Evolutionary conservation across 441 rosid species (phyloP).

Genomic region (Kokia cookei): DNA sequence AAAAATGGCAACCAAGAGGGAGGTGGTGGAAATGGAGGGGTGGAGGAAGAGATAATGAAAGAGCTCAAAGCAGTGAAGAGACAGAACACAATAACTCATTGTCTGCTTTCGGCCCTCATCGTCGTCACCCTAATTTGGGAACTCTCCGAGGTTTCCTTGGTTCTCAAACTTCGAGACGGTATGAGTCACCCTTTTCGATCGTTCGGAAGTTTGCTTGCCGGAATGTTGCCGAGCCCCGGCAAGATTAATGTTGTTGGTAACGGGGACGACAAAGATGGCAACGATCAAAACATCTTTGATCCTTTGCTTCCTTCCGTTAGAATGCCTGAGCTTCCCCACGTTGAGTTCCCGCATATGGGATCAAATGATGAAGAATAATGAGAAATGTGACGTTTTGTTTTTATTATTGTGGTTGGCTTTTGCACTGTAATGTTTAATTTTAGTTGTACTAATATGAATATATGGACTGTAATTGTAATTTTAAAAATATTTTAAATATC

Average conservation of each 20-base stretch:
- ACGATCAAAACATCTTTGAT: not conserved
- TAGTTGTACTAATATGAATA: no score
- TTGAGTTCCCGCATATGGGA: slow-evolving; percentile 27
- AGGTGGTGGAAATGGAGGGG: not conserved
- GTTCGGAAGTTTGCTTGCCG: slow-evolving; percentile 28
- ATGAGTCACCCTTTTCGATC: slow-evolving; percentile 58
- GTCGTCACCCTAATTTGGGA: slow-evolving; percentile 72
- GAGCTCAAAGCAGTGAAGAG: slow-evolving; percentile 54
- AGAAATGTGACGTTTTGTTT: no score
- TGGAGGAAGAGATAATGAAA: slow-evolving; percentile 40
- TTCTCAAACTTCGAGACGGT: slow-evolving; percentile 48
- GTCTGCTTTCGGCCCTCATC: slow-evolving; percentile 64
- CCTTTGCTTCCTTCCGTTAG: slow-evolving; percentile 21
- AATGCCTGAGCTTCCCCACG: slow-evolving; percentile 40
- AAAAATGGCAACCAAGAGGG: not conserved
- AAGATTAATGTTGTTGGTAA: slow-evolving; percentile 1
- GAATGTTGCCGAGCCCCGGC: slow-evolving; percentile 19
- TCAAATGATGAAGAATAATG: slow-evolving; percentile 9
- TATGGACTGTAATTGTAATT: no score
- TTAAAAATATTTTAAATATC: no score
- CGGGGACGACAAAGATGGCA: slow-evolving; percentile 2
- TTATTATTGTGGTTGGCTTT: no score
- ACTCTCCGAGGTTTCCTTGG: slow-evolving; percentile 60
- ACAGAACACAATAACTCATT: slow-evolving; percentile 67
- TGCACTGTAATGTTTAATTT: no score